Conservation (phyloP, 345 rosid species). For the Sapria himalayana region DNA sequence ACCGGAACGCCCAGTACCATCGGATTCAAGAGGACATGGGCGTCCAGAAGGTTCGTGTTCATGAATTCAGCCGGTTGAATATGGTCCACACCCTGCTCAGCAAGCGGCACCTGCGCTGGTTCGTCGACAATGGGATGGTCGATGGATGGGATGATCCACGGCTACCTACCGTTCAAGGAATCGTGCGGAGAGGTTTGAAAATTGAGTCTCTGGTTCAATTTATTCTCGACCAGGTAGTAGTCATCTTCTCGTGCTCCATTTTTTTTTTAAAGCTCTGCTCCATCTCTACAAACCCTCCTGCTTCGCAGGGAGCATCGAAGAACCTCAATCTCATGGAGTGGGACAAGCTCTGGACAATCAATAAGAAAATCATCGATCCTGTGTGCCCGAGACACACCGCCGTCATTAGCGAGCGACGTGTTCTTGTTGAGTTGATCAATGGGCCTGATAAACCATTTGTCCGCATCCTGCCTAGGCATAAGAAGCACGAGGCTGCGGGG, state of each 20-base stretch:
- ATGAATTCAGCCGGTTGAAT: constrained; percentile 78
- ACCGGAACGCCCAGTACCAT: constrained; percentile 69
- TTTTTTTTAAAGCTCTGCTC: background rate
- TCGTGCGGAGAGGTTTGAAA: constrained; percentile 76
- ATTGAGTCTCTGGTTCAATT: constrained; percentile 79
- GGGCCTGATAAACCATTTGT: constrained; percentile 60
- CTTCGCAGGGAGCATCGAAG: constrained; percentile 78
- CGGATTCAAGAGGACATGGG: constrained; percentile 79
- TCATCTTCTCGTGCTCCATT: background rate
- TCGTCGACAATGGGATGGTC: constrained; percentile 66
- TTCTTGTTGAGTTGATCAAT: constrained; percentile 33
- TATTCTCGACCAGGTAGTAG: constrained; percentile 73
- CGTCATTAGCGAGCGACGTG: constrained; percentile 40
- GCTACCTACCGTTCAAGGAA: constrained; percentile 96
- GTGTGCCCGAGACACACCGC: constrained; percentile 95
- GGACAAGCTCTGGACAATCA: constrained; percentile 96
- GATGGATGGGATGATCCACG: constrained; percentile 99
- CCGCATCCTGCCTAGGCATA: constrained; percentile 61
- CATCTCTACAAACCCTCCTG: constrained; percentile 2
- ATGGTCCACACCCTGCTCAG: constrained; percentile 83
- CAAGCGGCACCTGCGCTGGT: constrained; percentile 90
- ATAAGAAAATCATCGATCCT: constrained; percentile 80
- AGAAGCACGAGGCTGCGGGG: constrained; percentile 85
- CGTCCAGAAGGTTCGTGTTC: constrained; percentile 38
- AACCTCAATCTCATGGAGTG: constrained; percentile 93